Evolutionary conservation across 1,139 yeast species (phyloP), one percentile per base, ranked within the genome.

Genomic region (Kazachstania sp.): DNA sequence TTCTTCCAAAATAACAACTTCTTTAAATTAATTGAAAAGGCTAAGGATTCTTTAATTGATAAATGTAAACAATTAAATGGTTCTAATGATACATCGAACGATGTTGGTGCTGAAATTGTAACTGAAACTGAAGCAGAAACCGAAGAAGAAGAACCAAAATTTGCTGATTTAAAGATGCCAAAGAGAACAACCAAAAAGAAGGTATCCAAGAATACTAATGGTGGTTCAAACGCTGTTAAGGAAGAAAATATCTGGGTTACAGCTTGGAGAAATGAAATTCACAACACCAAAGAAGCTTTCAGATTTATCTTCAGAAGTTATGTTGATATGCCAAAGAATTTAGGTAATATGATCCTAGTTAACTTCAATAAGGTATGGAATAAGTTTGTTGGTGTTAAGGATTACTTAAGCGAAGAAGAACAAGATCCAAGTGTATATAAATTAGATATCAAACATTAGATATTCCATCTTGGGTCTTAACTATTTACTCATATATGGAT

Each of bases 261-360:
- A 20, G 79, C 75, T 50, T 75, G 82, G 60, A 57, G 71, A 42
- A 65, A 71, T 15, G 95, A 86, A 48, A 59, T 78, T 34, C 62
- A 63, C 20, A 81, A 78, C 39, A 82, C 86, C 23, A 64, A 67
- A 55, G 74, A 69, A n/a, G 95, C 95, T 0, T 59, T 86, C 37
- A 69, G 67, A 52, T 88, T 86, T 66, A 78, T 92, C 23, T 66
- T 78, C 48, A 61, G 66, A 34, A 81, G 95, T 45, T 92, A 90
- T 65, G 60, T 73, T 46, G 73, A 80, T 41, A 76, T 92, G 55
- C 97, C 97, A 16, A 68, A 70, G 46, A 74, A 80, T 49, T 44
- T 84, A 2, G 79, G 77, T 67, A 73, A 75, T 45, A 54, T 78
- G 46, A 57, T 70, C 3, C 54, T 86, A 44, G 67, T 73, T 45